Conservation (phyloP, 805 yeast species). For the Priceomyces carsonii region DNA sequence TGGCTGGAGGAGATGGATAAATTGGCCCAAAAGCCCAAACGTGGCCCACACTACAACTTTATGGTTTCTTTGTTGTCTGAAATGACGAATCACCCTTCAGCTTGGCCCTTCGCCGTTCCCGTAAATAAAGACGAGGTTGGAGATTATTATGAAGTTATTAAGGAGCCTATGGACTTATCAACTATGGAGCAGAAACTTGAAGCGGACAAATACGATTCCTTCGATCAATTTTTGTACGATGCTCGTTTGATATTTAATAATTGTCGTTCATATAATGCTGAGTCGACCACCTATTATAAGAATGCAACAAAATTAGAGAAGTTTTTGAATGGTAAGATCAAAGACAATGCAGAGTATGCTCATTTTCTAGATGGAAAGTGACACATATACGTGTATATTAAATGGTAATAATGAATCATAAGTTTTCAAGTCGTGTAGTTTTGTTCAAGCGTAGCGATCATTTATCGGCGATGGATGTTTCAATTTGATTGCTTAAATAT, state of each 20-base stretch:
- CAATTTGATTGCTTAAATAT: too few relatives aligned
- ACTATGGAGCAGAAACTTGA: constrained; percentile 95
- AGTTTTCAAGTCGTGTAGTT: constrained; percentile 1
- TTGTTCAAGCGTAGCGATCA: neutral
- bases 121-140: constrained; percentile 93
- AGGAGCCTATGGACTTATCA: constrained; percentile 96
- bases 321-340: constrained; percentile 76
- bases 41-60: constrained; percentile 91
- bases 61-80: constrained; percentile 89
- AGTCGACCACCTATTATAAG: constrained; percentile 91
- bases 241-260: constrained; percentile 83
- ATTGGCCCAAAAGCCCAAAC: constrained; percentile 88
- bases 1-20: constrained; percentile 99
- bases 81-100: constrained; percentile 89
- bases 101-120: constrained; percentile 97
- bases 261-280: constrained; percentile 91
- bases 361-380: constrained; percentile 59
- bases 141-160: constrained; percentile 93
- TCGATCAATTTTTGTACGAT: constrained; percentile 91
- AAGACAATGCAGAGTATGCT: constrained; percentile 90
- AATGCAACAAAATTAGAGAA: constrained; percentile 94
- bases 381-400: neutral
- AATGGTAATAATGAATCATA: neutral
- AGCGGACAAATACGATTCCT: constrained; percentile 84
- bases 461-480: too few relatives aligned